These are phyloP conservation scores for Poterioochromonas sp. DNA, from an alignment of 352 stramenopile genomes.

Conservation along the genomic window DNA sequence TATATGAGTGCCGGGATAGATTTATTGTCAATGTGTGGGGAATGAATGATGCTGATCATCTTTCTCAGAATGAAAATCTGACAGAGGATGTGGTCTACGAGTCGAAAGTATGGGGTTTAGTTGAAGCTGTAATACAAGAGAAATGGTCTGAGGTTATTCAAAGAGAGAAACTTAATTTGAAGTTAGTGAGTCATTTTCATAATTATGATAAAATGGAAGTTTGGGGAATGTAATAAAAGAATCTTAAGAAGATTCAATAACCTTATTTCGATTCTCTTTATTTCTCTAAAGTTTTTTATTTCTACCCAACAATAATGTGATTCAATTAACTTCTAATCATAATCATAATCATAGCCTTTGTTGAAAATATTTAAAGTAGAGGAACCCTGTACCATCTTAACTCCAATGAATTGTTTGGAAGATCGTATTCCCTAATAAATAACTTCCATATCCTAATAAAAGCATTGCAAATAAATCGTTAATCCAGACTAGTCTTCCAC, in stretches of 20 bases:
- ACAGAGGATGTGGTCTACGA: neutral
- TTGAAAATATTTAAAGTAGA: too few relatives aligned
- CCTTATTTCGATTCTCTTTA: too few relatives aligned
- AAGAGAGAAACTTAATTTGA: neutral
- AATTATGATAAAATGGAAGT: conserved; percentile 29
- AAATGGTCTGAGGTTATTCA: neutral
- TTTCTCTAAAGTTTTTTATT: too few relatives aligned
- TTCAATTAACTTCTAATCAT: too few relatives aligned
- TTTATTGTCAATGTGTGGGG: conserved; percentile 8
- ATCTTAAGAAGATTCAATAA: neutral
- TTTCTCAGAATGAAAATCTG: neutral
- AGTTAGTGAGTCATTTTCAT: neutral
- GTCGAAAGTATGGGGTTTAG: neutral
- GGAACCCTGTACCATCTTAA: too few relatives aligned
- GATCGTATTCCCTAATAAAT: too few relatives aligned
- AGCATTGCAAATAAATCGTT: neutral
- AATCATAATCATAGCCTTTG: too few relatives aligned
- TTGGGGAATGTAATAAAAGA: conserved; percentile 13
- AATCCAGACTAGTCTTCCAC: neutral
- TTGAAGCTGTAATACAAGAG: neutral
- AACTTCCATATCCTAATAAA: neutral
- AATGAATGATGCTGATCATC: neutral
- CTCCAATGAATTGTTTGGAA: too few relatives aligned
- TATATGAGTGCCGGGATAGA: neutral
- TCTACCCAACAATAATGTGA: too few relatives aligned